Evolutionary conservation across 352 stramenopile species (phyloP), one percentile per base, ranked within the genome.

Genomic region (Globisporangium cystogenes): DNA sequence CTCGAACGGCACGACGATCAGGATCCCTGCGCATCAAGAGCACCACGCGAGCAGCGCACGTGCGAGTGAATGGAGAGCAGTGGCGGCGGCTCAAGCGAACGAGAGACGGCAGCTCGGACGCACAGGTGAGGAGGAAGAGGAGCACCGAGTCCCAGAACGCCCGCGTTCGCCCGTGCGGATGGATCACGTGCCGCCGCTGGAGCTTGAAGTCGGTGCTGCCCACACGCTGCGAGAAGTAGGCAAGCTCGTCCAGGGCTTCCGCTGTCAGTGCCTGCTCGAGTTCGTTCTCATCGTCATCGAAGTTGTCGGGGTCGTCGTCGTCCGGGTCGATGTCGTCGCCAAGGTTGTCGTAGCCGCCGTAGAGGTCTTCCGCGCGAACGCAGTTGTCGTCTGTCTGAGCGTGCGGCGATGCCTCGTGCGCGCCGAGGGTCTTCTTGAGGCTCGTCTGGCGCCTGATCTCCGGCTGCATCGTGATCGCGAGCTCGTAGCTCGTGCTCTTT

Each of bases 1-100:
- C 62, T 93, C 79, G 47, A 90, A 86, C 39, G 81, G 79, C 6
- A 85, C 73, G 4, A 72, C 66, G 29, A 87, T 24, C 16, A 87
- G 58, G 31, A 90, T 62, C 76, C 79, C 76, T 90, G n/a, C n/a
- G 21, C 11, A 37, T 59, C 27, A 55, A 36, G 21, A 40, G n/a
- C 15, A 27, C 31, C 2, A 47, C 3, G 14, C 3, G 11, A 43
- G 26, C n/a, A 20, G 18, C 6, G 37, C 12, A 16, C n/a, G 36
- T 41, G 5, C n/a, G 3, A 57, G 31, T 27, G 45, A 4, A 18
- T 11, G 21, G 5, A 49, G n/a, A n/a, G n/a, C n/a, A n/a, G n/a
- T n/a, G n/a, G 8, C 2, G 18, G n/a, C 20, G 50, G 14, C 49
- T 51, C n/a, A n/a, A n/a, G 2, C 24, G 43, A 44, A 55, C 40